Evolutionary conservation across 352 stramenopile species (phyloP), one percentile per base, ranked within the genome.

Genomic region (Globisporangium acanthophoron): DNA sequence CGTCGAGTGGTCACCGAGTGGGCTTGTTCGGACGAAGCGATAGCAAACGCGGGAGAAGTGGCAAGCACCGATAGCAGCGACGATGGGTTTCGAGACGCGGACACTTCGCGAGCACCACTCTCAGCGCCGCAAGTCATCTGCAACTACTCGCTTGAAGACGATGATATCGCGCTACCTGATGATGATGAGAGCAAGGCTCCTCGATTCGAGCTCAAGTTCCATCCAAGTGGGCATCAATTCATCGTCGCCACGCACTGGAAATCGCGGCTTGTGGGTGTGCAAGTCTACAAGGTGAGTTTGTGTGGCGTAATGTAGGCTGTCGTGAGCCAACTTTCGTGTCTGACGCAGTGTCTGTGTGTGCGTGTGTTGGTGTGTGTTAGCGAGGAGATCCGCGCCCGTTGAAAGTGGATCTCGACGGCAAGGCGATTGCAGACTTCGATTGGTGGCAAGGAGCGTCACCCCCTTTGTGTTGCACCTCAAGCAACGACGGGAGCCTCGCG

Each of bases 61-160:
- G 45, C 52, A 29, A 61, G 37, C 37, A 65, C 55, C 27, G 59
- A 61, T 21, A 65, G 54, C 18, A 62, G 54, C 15, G 47, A 61
- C 16, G 39, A 54, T 13, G 49, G 57, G 1, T 39, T 53, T 12
- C 18, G 16, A 15, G 52, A 43, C 16, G 7, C 39, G 7, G 46
- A 50, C 13, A 9, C 44, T 11, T 21, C 33, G 3, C 41, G 21
- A 20, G 21, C 13, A 3, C 24, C 29, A 21, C n/a, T 21, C 13
- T 4, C 40, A 35, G 5, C 35, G 16, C 58, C 58, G 4, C 51
- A 9, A 24, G 35, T 64, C 2, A 5, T 39, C 20, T 58, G 37
- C 27, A 55, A 11, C 18, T 64, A 64, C 44, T 5, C 20, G 15
- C 33, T 59, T 5, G 8, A 4, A 33, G 55, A 20, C 16, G 31